Evolutionary conservation across 1,284 basidiomycete species (phyloP), one percentile per base, ranked within the genome.

Genomic region (Volvariella surrecta): DNA sequence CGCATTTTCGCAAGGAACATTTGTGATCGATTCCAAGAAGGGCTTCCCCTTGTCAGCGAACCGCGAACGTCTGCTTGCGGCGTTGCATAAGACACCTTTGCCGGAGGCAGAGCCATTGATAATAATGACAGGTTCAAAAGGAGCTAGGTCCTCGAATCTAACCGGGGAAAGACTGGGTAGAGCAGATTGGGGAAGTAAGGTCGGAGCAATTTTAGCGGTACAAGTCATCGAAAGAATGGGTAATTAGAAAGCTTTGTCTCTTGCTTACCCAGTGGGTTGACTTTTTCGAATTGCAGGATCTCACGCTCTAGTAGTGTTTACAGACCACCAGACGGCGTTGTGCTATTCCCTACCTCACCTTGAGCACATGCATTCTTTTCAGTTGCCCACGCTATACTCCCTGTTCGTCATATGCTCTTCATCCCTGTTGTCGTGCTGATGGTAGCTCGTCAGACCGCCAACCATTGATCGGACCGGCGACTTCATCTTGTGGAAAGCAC

Each of bases 301-400:
- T 3, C 67, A 68, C 49, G 79, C 76, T 1, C 59, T 90, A 15
- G 75, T 84, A 11, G 76, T 74, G 11, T 72, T 83, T 49, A 84
- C 80, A 0, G 75, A 75, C 41, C 62, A 55, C 52, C 62, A 70
- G 4, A 68, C 74, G 18, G 75, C 66, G 0, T 59, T 80, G 4
- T 67, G 81, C 9, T 89, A 88, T 62, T 79, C 84, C 0, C 63
- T 89, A 7, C 88, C 88, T 2, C 66, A 70, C 51, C 66, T 86
- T 19, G 79, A 84, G 51, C 60, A 64, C 32, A 53, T 84, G 21
- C 68, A 76, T 51, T 71, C 68, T 0, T 48, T 79, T 28, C 60
- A 71, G 39, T 57, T 79, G 2, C 67, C 73, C 1, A 52, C 58
- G 1, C 49, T 58, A 2, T 63, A 66, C 10, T 55, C 63, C 18